Percentiles rank a stretch among this genome's conserved stretches.
Evolutionary conservation across 2,329 filamentous ascomycete genomes (phyloP).

Genomic region (Fusarium nisikadoi): DNA sequence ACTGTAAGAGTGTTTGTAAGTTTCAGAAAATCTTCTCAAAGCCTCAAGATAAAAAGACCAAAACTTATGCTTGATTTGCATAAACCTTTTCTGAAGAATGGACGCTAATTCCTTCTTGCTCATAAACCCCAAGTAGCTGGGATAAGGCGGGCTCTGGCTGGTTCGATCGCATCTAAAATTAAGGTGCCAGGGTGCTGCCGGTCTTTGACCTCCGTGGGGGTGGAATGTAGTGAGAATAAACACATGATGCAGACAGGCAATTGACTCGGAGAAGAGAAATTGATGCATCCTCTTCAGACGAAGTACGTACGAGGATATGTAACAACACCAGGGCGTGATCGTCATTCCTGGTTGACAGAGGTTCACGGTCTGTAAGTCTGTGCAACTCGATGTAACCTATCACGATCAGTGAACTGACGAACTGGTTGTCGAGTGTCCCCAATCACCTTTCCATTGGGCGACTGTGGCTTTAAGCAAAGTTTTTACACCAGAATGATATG

Average conservation of each 20-base stretch:
- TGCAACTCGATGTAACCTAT: neutral
- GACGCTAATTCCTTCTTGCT: neutral
- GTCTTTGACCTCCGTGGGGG: conserved; percentile 46
- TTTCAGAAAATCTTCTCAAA: neutral
- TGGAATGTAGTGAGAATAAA: conserved; percentile 40
- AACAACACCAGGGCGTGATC: conserved; percentile 28
- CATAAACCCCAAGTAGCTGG: conserved; percentile 3
- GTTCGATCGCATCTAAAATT: conserved; percentile 9
- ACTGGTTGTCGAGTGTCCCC: neutral
- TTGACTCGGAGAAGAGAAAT: conserved; percentile 17
- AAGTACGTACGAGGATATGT: conserved; percentile 18
- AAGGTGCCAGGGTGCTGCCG: conserved; percentile 22
- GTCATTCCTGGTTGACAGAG: conserved; percentile 3
- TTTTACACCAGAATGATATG: neutral
- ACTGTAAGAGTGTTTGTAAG: neutral
- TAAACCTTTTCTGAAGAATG: neutral
- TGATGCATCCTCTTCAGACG: conserved; percentile 14
- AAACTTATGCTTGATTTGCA: neutral
- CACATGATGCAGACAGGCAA: conserved; percentile 23
- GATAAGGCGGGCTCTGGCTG: conserved; percentile 18
- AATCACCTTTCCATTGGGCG: conserved; percentile 2
- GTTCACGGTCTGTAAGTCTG: conserved; percentile 9
- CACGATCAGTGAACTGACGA: neutral
- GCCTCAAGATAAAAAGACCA: neutral
- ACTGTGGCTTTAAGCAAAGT: neutral